phyloP scores from a whole-genome alignment of 164 flowering plant genomes.

The Macadamia tetraphylla region DNA sequence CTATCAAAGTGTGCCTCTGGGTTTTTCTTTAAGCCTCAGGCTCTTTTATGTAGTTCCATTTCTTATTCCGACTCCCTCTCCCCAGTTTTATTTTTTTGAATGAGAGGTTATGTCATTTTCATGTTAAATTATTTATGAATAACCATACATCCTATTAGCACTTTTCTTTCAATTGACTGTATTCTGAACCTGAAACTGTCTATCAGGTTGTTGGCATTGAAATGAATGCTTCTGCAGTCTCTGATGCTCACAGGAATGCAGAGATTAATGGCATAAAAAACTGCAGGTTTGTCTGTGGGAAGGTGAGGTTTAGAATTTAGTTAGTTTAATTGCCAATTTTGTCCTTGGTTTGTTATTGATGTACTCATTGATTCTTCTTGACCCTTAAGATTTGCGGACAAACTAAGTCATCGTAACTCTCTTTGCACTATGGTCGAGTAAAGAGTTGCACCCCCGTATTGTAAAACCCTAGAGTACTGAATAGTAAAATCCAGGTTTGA shows the following conservation, averaged over 20 bases:
- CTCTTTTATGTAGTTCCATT: too few species aligned
- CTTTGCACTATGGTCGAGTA: not conserved
- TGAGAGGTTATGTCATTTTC: too few species aligned
- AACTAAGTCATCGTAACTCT: not conserved
- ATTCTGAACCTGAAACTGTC: conserved; percentile 3
- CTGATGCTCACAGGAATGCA: conserved; percentile 88
- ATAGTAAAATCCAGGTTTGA: conserved; percentile 68
- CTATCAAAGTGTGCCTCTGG: too few species aligned
- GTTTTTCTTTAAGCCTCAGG: too few species aligned
- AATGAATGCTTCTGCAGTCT: conserved; percentile 96
- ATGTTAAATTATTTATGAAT: not conserved
- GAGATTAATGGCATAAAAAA: conserved; percentile 84
- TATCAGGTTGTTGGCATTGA: conserved; percentile 92
- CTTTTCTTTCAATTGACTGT: not conserved
- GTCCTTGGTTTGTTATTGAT: too few species aligned
- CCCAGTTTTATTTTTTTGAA: too few species aligned
- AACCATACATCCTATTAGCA: not conserved
- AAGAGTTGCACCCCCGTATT: too few species aligned
- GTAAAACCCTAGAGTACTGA: too few species aligned
- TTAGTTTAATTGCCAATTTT: not conserved
- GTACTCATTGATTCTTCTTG: too few species aligned
- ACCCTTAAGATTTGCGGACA: too few species aligned
- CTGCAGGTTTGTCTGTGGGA: conserved; percentile 80
- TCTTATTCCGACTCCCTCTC: too few species aligned
- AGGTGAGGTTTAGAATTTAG: conserved; percentile 42